Percentiles rank a stretch among this genome's conserved stretches.
phyloP scores from a whole-genome alignment of 768 basidiomycete genomes.

The Sistotremastrum niveocremeum region DNA sequence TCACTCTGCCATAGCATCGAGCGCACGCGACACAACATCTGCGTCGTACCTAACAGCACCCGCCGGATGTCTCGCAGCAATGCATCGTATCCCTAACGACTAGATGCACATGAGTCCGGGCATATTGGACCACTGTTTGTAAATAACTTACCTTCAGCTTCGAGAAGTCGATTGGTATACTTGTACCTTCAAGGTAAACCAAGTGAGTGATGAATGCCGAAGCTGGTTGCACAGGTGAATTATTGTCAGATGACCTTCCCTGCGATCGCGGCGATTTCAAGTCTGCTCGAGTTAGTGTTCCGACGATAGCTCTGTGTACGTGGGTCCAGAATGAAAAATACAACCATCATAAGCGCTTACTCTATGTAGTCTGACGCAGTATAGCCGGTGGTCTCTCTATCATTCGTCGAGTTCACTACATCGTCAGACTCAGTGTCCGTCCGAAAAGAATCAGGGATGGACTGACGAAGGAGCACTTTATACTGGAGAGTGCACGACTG shows the following conservation, averaged over 20 bases:
- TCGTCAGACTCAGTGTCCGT: neutral
- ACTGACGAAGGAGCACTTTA: slow-evolving; percentile 76
- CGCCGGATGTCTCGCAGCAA: no score
- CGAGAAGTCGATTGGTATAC: slow-evolving; percentile 46
- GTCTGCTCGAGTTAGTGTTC: slow-evolving; percentile 42
- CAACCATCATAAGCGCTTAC: slow-evolving; percentile 23
- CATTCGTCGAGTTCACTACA: slow-evolving; percentile 76
- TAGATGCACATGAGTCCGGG: no score
- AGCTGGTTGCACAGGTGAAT: slow-evolving; percentile 46
- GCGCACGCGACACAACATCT: no score
- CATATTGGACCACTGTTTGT: neutral
- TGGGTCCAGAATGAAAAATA: slow-evolving; percentile 4
- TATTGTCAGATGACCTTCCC: neutral
- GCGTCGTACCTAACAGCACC: no score
- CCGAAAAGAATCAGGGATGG: slow-evolving; percentile 2
- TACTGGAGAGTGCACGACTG: slow-evolving; percentile 55
- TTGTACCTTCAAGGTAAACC: slow-evolving; percentile 55
- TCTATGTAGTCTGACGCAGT: slow-evolving; percentile 72
- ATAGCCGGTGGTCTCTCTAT: slow-evolving; percentile 82
- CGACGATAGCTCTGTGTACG: slow-evolving; percentile 43
- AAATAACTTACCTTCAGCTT: slow-evolving; percentile 42
- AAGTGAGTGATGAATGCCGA: slow-evolving; percentile 81
- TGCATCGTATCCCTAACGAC: no score
- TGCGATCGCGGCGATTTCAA: neutral
- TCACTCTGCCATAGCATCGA: no score